Base-by-base conservation (phyloP, 192 early-diverging fungal species). In the Coemansia erecta region DNA sequence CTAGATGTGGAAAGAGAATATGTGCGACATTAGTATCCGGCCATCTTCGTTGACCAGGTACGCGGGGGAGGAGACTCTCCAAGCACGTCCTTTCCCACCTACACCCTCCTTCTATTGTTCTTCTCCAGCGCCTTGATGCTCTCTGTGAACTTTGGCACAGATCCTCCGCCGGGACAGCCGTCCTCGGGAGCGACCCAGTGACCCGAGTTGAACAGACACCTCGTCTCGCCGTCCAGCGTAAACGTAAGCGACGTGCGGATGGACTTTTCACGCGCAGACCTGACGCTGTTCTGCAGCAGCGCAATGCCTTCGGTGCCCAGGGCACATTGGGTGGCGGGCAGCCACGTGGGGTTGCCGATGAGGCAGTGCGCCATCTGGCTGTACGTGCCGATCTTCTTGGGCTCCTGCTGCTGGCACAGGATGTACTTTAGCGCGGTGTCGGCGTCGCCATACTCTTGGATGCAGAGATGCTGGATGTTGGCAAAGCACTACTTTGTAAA, bases 381-480 rank as follows among this genome's bases (percentile, higher is more conserved):
- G 24, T 69, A 72, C 4, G 66, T 62, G 12, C 76, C 76, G 4
- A 79, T 79, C 10, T 60, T 69, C 14, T 46, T 40, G 35, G 53
- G 39, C 2, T 61, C 50, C 43, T 40, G 40, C 18, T 72, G 56
- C 45, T 72, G 70, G 49, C 76, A 79, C 44, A 79, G 53, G 3
- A 79, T 49, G 22, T 66, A 70, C 35, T 79, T 55, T 2, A 79
- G 70, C n/a, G 76, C 56, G 11, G 61, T 58, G 19, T 58, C 57
- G 18, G 66, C 3, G 10, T 58, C 65, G 6, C 65, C 28, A 41
- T 79, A 72, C 33, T 79, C 60, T 56, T 79, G 76, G 8, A 73
- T 70, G 22, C 76, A 79, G 17, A 79, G 70, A 10, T 79, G 76
- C 53, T 79, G 76, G 37, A 79, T 52, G 17, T 79, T 73, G 13